Evolutionary conservation across 441 rosid genomes (phyloP), one percentile per base, ranked within the genome.

Genomic region (Capsella rubella): DNA sequence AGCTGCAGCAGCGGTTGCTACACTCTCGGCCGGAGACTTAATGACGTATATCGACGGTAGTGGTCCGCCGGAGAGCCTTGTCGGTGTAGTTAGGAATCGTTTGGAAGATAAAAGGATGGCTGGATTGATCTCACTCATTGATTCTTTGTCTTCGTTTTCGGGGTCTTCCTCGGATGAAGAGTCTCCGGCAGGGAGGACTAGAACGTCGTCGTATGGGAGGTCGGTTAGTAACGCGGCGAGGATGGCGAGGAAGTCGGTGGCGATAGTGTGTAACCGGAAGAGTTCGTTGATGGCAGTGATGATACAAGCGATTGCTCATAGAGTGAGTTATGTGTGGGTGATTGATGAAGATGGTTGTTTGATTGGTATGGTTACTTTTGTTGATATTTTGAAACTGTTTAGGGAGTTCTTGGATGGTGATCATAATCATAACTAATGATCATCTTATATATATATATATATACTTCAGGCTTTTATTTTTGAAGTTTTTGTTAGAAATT

Each of bases 1-100:
- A 0, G 91, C 86, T 0, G 85, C 91, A 0, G 96, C 93, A 2
- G 97, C 98, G 16, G 63, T 92, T 28, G 75, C 87, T 3, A 89
- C 91, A 37, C 91, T 95, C 45, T 86, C 96, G 10, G 71, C 88
- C 2, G 94, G 97, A 0, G 97, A 95, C 69, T 78, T 95, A 2
- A 89, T 95, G 96, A 84, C 99, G 67, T 95, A 92, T 80, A 89
- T 95, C 31, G 94, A 90, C 81, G 87, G 97, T n/a, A 90, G 93
- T 4, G 92, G 97, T 4, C 98, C 98, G 0, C 96, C 96, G 4
- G 97, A 92, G 64, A 90, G 89, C 62, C 88, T 95, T 0, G 82
- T 87, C 0, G 59, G 85, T 72, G 74, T 84, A 4, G 98, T 92
- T 4, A 79, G 83, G 71, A 80, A 78, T 3, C 80, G 89, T 68